Percentiles rank a stretch among this genome's conserved stretches.
Evolutionary conservation across 805 yeast genomes (phyloP).

Genomic region (Metschnikowia anglica): DNA sequence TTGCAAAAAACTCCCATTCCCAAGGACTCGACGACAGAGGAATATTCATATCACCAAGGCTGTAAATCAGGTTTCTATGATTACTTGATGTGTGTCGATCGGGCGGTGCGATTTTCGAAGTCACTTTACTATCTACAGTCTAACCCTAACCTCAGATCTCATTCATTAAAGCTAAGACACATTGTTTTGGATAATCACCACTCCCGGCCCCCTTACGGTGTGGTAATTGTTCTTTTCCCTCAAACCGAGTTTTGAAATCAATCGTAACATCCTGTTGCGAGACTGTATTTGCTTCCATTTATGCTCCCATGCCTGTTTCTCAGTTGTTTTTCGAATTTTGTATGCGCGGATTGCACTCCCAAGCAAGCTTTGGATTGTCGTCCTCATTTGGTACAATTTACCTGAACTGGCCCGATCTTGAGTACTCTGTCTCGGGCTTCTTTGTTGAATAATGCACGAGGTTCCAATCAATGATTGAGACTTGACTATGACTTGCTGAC

Average conservation of each 20-base stretch:
- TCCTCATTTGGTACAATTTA: background rate
- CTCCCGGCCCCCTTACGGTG: conserved; percentile 3
- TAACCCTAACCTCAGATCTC: background rate
- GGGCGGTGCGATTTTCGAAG: background rate
- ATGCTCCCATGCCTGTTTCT: background rate
- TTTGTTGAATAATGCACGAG: background rate
- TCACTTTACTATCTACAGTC: conserved; percentile 1
- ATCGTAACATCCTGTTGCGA: background rate
- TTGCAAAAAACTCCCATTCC: conserved; percentile 47
- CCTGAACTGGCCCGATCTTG: background rate
- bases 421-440: background rate
- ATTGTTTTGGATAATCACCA: conserved; percentile 4
- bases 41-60: background rate
- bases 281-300: background rate
- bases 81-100: background rate
- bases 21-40: conserved; percentile 4
- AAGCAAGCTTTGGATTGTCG: background rate
- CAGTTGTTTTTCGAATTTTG: background rate
- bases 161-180: background rate
- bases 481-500: conserved; percentile 2
- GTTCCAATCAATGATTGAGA: conserved; percentile 4
- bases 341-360: background rate
- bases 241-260: too few relatives aligned
- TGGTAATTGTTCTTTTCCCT: background rate
- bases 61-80: background rate